phyloP scores from a whole-genome alignment of 2,329 filamentous ascomycete species.

The Colletotrichum aenigma region DNA sequence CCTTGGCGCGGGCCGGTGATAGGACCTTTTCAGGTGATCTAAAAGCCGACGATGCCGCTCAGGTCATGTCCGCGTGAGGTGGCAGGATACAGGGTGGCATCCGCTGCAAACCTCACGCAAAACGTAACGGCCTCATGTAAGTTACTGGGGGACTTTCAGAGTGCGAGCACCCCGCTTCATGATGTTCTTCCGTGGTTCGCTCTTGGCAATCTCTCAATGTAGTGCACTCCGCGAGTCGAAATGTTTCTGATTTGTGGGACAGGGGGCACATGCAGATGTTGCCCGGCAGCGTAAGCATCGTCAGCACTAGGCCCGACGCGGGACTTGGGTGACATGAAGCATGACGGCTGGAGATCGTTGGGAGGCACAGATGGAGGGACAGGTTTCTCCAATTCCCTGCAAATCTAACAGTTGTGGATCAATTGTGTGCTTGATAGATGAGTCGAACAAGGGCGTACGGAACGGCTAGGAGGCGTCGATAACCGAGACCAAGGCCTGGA shows the following conservation, averaged over 20 bases:
- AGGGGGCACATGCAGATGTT: background rate
- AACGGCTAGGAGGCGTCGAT: background rate
- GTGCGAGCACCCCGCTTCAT: background rate
- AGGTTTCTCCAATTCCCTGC: background rate
- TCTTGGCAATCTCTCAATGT: constrained; percentile 7
- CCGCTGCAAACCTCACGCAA: constrained; percentile 3
- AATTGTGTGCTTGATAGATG: background rate
- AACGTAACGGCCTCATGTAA: background rate
- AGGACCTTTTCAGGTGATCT: background rate
- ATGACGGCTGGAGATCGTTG: background rate
- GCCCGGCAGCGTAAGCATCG: constrained; percentile 7
- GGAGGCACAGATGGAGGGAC: background rate
- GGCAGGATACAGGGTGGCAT: background rate
- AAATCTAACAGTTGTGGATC: background rate
- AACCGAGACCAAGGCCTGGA: background rate
- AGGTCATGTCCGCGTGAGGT: background rate
- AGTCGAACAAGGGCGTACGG: background rate
- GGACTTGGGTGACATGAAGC: background rate
- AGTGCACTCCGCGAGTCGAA: background rate
- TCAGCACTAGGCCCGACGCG: constrained; percentile 17
- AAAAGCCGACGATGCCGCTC: background rate
- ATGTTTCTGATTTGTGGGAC: background rate
- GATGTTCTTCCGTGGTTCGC: background rate
- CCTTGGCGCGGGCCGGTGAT: background rate
- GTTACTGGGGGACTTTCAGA: background rate